Conservation (phyloP, 805 yeast species). For the Saturnispora galanensis region DNA sequence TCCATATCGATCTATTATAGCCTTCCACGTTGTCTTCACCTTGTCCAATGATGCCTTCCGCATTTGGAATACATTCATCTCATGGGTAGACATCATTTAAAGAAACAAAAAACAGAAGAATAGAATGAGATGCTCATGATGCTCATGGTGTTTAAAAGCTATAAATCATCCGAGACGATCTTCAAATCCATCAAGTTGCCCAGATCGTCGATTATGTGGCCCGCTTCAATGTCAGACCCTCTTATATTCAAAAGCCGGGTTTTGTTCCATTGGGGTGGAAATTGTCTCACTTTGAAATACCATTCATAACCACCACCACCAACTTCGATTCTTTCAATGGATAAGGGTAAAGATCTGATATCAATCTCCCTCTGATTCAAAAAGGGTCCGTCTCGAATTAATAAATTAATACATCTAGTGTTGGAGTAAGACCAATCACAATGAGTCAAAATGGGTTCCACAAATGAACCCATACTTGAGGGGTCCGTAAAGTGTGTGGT, state of each 20-base stretch:
- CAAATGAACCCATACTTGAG: not conserved
- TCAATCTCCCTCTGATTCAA: not conserved
- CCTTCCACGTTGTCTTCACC: conserved; percentile 34
- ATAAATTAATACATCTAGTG: not conserved
- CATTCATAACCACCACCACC: conserved; percentile 3
- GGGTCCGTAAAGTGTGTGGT: not conserved
- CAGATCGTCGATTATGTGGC: not conserved
- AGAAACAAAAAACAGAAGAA: no score
- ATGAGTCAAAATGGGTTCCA: not conserved
- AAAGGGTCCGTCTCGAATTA: not conserved
- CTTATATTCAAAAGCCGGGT: not conserved
- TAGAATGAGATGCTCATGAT: no score
- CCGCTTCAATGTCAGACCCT: not conserved
- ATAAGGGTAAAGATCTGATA: conserved; percentile 2
- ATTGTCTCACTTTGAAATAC: not conserved
- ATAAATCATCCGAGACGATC: no score
- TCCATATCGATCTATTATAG: conserved; percentile 43
- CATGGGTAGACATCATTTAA: not conserved
- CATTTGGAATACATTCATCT: conserved; percentile 1
- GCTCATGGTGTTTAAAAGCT: no score
- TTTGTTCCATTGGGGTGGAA: not conserved
- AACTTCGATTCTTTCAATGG: conserved; percentile 1
- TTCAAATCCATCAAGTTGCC: not conserved
- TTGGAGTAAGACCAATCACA: conserved; percentile 1
- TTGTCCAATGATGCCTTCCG: conserved; percentile 13